Evolutionary conservation across 306 rosid genomes (phyloP).

Genomic region (Medicago lupulina): DNA sequence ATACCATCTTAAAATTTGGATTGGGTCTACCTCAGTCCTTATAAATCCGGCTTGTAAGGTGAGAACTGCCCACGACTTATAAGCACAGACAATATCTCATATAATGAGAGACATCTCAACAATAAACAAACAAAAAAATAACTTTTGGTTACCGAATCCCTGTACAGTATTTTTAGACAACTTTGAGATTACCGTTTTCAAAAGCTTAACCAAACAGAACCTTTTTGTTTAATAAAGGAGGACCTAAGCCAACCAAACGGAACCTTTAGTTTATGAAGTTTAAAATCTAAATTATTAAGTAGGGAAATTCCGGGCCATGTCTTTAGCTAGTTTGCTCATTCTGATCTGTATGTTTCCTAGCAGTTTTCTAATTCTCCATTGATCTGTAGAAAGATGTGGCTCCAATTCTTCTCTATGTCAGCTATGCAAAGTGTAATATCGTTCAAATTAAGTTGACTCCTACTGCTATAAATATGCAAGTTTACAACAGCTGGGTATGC

Average conservation of each 20-base stretch:
- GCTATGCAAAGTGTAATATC: constrained; percentile 4
- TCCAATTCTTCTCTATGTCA: constrained; percentile 10
- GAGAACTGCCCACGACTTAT: too few species aligned
- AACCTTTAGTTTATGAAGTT: neutral
- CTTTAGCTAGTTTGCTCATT: neutral
- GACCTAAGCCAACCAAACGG: too few species aligned
- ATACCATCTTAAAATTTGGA: neutral
- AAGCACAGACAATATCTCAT: too few species aligned
- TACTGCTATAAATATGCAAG: neutral
- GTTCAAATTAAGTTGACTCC: constrained; percentile 1
- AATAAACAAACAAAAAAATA: neutral
- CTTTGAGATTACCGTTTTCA: neutral
- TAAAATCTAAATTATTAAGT: neutral
- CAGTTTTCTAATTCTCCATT: neutral
- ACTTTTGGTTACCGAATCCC: neutral
- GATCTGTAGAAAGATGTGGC: neutral
- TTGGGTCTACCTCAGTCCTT: neutral
- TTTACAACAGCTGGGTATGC: neutral
- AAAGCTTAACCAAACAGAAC: neutral
- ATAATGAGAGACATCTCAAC: too few species aligned
- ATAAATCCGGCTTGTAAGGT: too few species aligned
- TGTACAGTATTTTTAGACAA: neutral
- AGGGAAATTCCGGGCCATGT: neutral
- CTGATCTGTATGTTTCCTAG: neutral
- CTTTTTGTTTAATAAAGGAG: too few species aligned